Base-by-base conservation (phyloP, 164 flowering plant species). In the Kalanchoe fedtschenkoi region DNA sequence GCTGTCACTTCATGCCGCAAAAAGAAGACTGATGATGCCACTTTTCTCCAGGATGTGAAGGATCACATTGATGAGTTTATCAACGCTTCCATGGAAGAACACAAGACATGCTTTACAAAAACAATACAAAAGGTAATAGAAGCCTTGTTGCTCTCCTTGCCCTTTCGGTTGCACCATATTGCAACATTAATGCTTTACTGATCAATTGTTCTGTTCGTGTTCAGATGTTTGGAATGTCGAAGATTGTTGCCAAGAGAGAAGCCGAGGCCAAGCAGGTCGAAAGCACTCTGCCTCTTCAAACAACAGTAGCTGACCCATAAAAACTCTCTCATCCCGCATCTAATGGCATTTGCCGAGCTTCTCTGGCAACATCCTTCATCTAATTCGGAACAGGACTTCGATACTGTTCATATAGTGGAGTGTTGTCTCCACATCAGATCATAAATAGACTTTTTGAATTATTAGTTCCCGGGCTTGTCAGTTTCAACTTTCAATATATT, bases 51-150 rank as follows among this genome's bases (percentile, higher is more conserved):
- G 62, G 96, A 93, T 72, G 34, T 88, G 14, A 90, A 64, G 76
- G 97, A 88, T 68, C 97, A 90, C 72, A 78, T 90, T 61, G 97
- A 90, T 68, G 98, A 93, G 73, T 93, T 90, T 65, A 64, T 93
- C 56, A 67, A 83, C 72, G 96, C 98, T 62, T 93, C 95, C 8
- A 78, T 86, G 95, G 96, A 89, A 19, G 98, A 93, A 70, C 97
- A 93, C 78, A 81, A 78, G 62, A 69, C 78, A 65, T 90, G 98
- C 74, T 93, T 90, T 64, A 77, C 81, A 73, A 93, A 93, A 70
- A 90, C 97, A 29, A 75, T 90, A 29, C 65, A 81, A 62, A 90
- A 90, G 96, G 98, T 88, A 42, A 15, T 55, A 59, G 19, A 6
- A 8, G 32, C 19, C 33, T 32, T 56, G n/a, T 58, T 28, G 10